Evolutionary conservation across 2,329 filamentous ascomycete species (phyloP).

Genomic region (Hawksworthiomyces lignivorus): DNA sequence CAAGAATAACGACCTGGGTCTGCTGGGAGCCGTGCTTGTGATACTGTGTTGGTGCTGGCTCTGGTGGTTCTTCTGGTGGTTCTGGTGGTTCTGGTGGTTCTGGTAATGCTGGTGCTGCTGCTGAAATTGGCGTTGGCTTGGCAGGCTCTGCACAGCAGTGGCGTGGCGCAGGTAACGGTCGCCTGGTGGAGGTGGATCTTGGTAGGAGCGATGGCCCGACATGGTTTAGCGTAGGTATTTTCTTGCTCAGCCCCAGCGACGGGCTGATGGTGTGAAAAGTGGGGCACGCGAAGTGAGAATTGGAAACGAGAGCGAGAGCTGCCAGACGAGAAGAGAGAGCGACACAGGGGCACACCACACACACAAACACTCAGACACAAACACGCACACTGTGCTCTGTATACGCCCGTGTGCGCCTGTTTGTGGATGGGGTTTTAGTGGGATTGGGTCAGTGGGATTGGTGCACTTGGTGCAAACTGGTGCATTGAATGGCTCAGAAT

Average conservation of each 20-base stretch:
- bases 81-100: background rate
- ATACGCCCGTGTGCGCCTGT: too few species aligned
- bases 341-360: too few species aligned
- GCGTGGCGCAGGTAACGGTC: slow-evolving; percentile 12
- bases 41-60: background rate
- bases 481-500: too few species aligned
- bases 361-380: too few species aligned
- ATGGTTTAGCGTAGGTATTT: slow-evolving; percentile 5
- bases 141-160: slow-evolving; percentile 1
- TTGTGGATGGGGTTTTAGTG: too few species aligned
- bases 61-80: background rate
- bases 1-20: background rate
- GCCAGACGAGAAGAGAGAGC: too few species aligned
- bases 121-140: background rate
- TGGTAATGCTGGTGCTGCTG: background rate
- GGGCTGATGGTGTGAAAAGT: slow-evolving; percentile 3
- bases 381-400: too few species aligned
- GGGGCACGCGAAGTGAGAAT: background rate
- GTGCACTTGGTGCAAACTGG: too few species aligned
- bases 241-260: slow-evolving; percentile 14
- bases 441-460: too few species aligned
- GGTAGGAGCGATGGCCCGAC: slow-evolving; percentile 5
- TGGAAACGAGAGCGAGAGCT: background rate
- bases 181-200: slow-evolving; percentile 9
- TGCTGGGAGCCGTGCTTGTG: background rate